A percentile compares a stretch with the other conserved stretches of the same genome.
Evolutionary conservation across 106 monocot species (phyloP).

Genomic region (Agapanthus africanus): DNA sequence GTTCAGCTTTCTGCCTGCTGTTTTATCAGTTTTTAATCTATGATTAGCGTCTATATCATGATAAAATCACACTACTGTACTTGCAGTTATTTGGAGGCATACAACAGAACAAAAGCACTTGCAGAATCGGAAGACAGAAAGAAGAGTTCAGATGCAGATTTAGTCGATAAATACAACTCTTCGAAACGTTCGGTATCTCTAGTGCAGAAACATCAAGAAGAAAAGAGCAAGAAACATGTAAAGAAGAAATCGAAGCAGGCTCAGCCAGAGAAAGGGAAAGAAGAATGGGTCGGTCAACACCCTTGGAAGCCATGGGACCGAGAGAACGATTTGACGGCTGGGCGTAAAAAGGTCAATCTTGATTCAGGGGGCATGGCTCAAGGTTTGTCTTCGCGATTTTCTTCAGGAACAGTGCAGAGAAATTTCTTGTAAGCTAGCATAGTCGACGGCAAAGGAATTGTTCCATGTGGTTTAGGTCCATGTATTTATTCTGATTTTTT

Average conservation of each 20-base stretch:
- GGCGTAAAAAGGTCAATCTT: slow-evolving; percentile 56
- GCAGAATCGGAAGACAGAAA: slow-evolving; percentile 41
- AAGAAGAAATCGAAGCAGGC: slow-evolving; percentile 15
- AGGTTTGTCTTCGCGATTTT: slow-evolving; percentile 76
- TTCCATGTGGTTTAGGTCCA: too few species aligned
- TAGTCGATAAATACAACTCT: slow-evolving; percentile 80
- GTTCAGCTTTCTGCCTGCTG: too few species aligned
- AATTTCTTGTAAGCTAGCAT: slow-evolving; percentile 86
- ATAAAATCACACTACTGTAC: background rate
- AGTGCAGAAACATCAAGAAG: slow-evolving; percentile 72
- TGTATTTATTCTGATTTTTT: too few species aligned
- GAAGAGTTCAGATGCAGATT: slow-evolving; percentile 40
- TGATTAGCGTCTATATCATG: background rate
- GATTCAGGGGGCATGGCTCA: slow-evolving; percentile 58
- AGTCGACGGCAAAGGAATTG: too few species aligned
- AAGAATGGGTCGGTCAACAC: slow-evolving; percentile 78
- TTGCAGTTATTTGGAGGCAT: slow-evolving; percentile 89
- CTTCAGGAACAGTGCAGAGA: slow-evolving; percentile 55
- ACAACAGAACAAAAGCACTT: slow-evolving; percentile 52
- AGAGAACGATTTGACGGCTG: slow-evolving; percentile 80
- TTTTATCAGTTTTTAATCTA: background rate
- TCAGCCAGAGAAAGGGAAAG: slow-evolving; percentile 30
- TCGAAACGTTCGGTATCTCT: slow-evolving; percentile 59
- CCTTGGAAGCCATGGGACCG: slow-evolving; percentile 97
- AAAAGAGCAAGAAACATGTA: slow-evolving; percentile 13